Evolutionary conservation across 306 rosid genomes (phyloP), one percentile per base, ranked within the genome.

Genomic region (Quercus dentata): DNA sequence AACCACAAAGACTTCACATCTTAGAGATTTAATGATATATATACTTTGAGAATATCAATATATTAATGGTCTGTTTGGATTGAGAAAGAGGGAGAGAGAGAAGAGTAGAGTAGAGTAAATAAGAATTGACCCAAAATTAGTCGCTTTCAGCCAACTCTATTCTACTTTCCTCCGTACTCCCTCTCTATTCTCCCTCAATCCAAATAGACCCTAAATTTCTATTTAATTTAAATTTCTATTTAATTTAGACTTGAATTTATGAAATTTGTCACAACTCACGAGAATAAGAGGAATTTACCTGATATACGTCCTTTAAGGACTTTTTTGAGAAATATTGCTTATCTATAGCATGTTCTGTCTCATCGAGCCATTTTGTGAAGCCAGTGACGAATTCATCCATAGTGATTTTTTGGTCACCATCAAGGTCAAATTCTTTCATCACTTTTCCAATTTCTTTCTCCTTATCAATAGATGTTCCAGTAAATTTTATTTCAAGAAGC

Each of bases 311-410:
- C 83, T 82, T 80, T 46, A 82, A 23, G 5, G 90, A 84, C 52
- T 82, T 71, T 79, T 81, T 82, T 4, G 87, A 83, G 2, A 84
- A 85, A 78, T 82, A 84, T 30, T 84, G 23, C 58, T 68, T 79
- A 63, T 87, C 86, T 54, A 87, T 17, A 74, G 88, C 88, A 82
- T 84, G 88, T 41, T 70, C 77, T 38, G 86, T 76, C 85, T 84
- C 79, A 72, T 84, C 74, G 71, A 87, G 83, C 74, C 86, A 83
- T 73, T 84, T 88, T 58, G 86, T 86, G 76, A 88, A 80, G 64
- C 94, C 94, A 70, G 20, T 54, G 56, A 88, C 88, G 79, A 90
- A 90, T 78, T 90, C 94, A 58, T 87, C 87, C 80, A 82, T 80
- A 71, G 76, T 82, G 71, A 90, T 86, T 74, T 82, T 71, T 54